Conservation (phyloP, 2,329 filamentous ascomycete species). For the Xylariales sp. region DNA sequence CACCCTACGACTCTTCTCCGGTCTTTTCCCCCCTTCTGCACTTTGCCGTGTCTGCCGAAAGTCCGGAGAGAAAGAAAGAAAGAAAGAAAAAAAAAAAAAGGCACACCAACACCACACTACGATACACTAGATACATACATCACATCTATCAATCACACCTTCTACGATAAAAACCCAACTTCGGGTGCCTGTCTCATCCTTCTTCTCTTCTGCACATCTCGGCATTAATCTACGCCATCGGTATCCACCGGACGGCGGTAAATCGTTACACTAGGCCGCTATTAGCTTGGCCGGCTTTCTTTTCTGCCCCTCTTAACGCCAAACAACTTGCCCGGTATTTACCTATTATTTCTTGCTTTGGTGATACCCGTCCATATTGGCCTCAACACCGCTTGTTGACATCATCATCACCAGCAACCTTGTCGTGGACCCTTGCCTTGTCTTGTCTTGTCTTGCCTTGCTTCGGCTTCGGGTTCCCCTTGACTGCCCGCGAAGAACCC, state of each 20-base stretch:
- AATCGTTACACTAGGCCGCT: constrained; percentile 11
- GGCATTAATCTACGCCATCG: constrained; percentile 3
- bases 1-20: no score
- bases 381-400: not conserved
- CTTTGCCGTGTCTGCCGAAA: not conserved
- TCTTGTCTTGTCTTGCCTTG: constrained; percentile 4
- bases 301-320: constrained; percentile 10
- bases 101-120: no score
- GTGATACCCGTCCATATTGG: not conserved
- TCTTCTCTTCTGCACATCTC: constrained; percentile 11
- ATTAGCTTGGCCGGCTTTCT: not conserved
- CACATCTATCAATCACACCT: not conserved
- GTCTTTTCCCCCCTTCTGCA: not conserved
- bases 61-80: no score
- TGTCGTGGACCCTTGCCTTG: constrained; percentile 12
- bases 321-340: not conserved
- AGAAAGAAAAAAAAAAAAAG: no score
- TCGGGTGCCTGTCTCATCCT: not conserved
- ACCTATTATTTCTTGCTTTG: not conserved
- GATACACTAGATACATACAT: no score
- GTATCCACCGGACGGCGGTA: constrained; percentile 1
- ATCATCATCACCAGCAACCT: constrained; percentile 7
- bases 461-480: constrained; percentile 20
- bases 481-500: no score
- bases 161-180: not conserved